Conservation (phyloP, 2,329 filamentous ascomycete genomes). For the Beauveria bassiana region DNA sequence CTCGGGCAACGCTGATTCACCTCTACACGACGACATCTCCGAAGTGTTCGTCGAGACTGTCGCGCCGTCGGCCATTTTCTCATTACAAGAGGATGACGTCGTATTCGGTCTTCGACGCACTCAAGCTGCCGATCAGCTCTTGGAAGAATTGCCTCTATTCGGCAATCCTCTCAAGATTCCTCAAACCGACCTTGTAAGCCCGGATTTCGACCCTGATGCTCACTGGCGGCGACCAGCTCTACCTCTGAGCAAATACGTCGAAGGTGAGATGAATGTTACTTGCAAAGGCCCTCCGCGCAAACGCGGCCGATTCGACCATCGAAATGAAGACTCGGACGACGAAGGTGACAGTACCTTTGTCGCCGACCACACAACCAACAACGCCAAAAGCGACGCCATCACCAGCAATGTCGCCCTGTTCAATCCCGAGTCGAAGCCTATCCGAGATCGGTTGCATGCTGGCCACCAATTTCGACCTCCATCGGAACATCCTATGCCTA, state of each 20-base stretch:
- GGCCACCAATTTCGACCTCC: conserved; percentile 91
- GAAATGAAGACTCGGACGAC: conserved; percentile 61
- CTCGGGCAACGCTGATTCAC: conserved; percentile 54
- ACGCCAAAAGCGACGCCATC: conserved; percentile 53
- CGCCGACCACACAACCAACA: conserved; percentile 39
- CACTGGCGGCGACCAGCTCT: conserved; percentile 70
- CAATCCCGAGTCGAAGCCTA: conserved; percentile 78
- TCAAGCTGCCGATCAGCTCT: conserved; percentile 64
- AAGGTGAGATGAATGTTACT: conserved; percentile 67
- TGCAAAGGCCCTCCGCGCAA: conserved; percentile 61
- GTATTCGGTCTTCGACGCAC: conserved; percentile 71
- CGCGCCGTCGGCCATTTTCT: conserved; percentile 73
- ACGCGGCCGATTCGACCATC: conserved; percentile 75
- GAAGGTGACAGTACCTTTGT: conserved; percentile 50
- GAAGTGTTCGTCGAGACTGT: conserved; percentile 41
- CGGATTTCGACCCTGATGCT: conserved; percentile 59
- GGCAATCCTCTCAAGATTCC: conserved; percentile 54
- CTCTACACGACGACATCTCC: conserved; percentile 32
- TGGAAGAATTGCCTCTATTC: conserved; percentile 77
- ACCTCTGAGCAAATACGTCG: conserved; percentile 79
- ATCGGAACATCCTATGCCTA: conserved; percentile 84
- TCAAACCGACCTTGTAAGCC: conserved; percentile 46
- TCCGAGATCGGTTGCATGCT: conserved; percentile 82
- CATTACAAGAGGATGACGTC: conserved; percentile 72
- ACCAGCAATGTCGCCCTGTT: conserved; percentile 79